Conservation (phyloP, 1,284 basidiomycete species). For the Rhizoctonia solani region DNA sequence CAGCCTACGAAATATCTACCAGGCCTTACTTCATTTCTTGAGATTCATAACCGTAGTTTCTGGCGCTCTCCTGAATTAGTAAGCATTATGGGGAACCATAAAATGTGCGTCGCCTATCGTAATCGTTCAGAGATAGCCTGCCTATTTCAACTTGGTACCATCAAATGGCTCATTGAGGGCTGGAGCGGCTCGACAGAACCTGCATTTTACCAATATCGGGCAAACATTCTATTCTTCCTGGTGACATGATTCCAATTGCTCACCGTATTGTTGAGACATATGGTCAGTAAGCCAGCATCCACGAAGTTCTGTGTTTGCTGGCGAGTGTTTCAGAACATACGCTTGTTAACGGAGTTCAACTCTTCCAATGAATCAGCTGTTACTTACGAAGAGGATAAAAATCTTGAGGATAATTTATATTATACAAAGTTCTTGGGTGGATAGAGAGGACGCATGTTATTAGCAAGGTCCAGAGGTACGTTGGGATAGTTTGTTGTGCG, state of each 20-base stretch:
- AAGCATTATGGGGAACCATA: too few relatives aligned
- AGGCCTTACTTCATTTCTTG: too few relatives aligned
- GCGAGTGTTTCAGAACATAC: slow-evolving; percentile 8
- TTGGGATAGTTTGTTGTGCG: slow-evolving; percentile 37
- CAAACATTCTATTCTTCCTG: slow-evolving; percentile 65
- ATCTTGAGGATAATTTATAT: slow-evolving; percentile 80
- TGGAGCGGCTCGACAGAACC: too few relatives aligned
- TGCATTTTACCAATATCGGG: too few relatives aligned
- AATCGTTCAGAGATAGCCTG: too few relatives aligned
- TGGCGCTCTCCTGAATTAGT: too few relatives aligned
- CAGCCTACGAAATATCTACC: too few relatives aligned
- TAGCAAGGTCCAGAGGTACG: slow-evolving; percentile 91
- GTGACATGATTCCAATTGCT: slow-evolving; percentile 89
- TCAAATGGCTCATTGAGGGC: too few relatives aligned
- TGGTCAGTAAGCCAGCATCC: slow-evolving; percentile 43
- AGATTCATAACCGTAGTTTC: too few relatives aligned
- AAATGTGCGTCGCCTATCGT: too few relatives aligned
- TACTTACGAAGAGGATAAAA: slow-evolving; percentile 97
- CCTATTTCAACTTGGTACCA: too few relatives aligned
- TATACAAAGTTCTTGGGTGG: slow-evolving; percentile 88
- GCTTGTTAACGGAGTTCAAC: too few relatives aligned
- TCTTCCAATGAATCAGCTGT: slow-evolving; percentile 56
- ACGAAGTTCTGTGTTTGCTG: background rate
- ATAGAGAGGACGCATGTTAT: slow-evolving; percentile 84
- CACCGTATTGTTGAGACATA: slow-evolving; percentile 91